Conservation (phyloP, 73 alveolate species). For the Paramecium tetraurelia region DNA sequence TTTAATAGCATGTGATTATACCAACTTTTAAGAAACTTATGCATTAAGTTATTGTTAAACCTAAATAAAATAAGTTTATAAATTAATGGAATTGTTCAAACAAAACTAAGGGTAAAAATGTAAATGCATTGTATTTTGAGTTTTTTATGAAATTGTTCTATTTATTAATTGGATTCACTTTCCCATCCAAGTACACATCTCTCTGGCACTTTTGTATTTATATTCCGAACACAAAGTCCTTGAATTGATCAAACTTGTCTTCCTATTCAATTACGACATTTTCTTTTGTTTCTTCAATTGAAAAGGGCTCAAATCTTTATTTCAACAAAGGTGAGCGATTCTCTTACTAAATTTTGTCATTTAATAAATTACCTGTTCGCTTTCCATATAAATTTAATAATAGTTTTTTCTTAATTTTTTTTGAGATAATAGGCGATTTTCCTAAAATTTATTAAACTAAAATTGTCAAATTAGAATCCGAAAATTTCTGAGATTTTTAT, state of each 20-base stretch:
- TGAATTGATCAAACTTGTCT: background rate
- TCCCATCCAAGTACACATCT: background rate
- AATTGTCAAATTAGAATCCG: background rate
- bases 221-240: background rate
- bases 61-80: slow-evolving; percentile 83
- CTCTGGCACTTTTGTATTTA: background rate
- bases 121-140: slow-evolving; percentile 79
- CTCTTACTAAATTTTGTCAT: background rate
- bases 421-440: background rate
- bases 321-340: background rate
- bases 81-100: slow-evolving; percentile 88
- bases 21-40: slow-evolving; percentile 87
- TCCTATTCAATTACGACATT: background rate
- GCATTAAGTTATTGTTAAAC: slow-evolving; percentile 81
- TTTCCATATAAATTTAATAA: slow-evolving; percentile 6
- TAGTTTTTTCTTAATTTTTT: background rate
- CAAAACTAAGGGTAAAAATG: slow-evolving; percentile 87
- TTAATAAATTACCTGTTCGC: background rate
- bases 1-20: slow-evolving; percentile 31
- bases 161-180: background rate
- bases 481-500: background rate
- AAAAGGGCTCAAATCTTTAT: background rate
- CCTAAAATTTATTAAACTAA: background rate
- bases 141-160: slow-evolving; percentile 73
- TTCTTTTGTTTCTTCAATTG: background rate